These are phyloP conservation scores for Colletotrichum lupini DNA, from an alignment of 2,329 filamentous ascomycete genomes.

Conservation along the genomic window DNA sequence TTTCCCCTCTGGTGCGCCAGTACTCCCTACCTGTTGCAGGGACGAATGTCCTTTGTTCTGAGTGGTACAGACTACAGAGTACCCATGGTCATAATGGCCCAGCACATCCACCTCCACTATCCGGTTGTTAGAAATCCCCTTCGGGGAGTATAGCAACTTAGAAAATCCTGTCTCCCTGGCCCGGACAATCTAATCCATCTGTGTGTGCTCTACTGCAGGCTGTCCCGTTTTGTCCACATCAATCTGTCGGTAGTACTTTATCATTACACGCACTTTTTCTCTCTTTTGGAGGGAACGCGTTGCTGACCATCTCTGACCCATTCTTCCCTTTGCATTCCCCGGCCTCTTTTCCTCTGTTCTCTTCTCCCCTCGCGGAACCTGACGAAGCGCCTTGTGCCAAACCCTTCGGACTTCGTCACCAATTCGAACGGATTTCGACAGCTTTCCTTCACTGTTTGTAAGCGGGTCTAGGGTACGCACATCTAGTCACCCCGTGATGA, in stretches of 20 bases:
- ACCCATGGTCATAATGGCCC: not conserved
- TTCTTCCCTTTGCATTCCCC: not conserved
- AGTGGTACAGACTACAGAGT: not conserved
- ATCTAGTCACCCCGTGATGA: not conserved
- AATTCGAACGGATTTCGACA: not conserved
- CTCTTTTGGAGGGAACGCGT: not conserved
- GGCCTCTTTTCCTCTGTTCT: not conserved
- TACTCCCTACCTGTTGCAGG: not conserved
- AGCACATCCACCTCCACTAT: conserved; percentile 1
- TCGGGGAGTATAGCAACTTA: conserved; percentile 6
- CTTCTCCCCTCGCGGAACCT: not conserved
- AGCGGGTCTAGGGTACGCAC: conserved; percentile 7
- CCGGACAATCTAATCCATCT: not conserved
- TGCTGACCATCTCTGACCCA: conserved; percentile 5
- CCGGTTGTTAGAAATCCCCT: not conserved
- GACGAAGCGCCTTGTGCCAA: not conserved
- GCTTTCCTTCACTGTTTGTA: not conserved
- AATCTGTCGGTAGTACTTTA: not conserved
- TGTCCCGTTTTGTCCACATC: conserved; percentile 11
- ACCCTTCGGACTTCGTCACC: conserved; percentile 8
- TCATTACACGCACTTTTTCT: conserved; percentile 25
- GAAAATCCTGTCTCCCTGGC: conserved; percentile 10
- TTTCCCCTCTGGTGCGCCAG: not conserved
- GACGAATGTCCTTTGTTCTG: not conserved
- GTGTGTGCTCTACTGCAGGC: conserved; percentile 14